Evolutionary conservation across 192 early-diverging fungal species (phyloP), one percentile per base, ranked within the genome.

Genomic region (Kickxella alabastrina): DNA sequence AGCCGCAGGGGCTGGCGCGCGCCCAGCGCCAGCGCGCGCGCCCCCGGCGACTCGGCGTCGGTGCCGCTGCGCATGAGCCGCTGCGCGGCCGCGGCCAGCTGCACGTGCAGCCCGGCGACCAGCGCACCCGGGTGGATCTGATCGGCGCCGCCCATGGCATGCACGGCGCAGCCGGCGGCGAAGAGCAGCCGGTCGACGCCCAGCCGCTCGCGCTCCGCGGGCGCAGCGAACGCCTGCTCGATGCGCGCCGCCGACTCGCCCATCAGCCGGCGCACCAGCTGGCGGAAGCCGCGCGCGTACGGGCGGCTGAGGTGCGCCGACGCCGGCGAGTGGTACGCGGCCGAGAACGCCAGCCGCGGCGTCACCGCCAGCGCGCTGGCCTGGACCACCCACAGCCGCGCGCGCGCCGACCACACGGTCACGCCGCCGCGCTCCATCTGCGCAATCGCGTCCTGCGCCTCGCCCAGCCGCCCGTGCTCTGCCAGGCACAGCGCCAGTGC

Each of bases 341-440:
- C 43, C 3, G 65, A 64, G 28, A 68, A 64, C 14, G 72, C 60
- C 25, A 42, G 32, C 7, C 72, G 72, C 7, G 65, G 72, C 3
- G 54, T 39, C 25, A 61, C 35, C n/a, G 60, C 45, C 18, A 62
- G 37, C 35, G 56, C 43, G 13, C 49, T 46, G 12, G 65, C 61
- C 14, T 48, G 36, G 8, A 57, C 34, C 17, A 64, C 45, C 27
- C 46, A 43, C 36, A 75, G 34, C 8, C 37, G 52, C 2, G 41
- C 15, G 5, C 55, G 48, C 9, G 34, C 12, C 6, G 45, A 17
- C 2, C 38, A 56, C 57, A 57, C 27, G 50, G 13, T 9, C 14
- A 4, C 22, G 10, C 43, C 41, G 42, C 46, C 23, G 3, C 28
- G 25, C 8, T 49, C 21, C 17, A 62, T 14, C 2, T 13, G 21